phyloP scores from a whole-genome alignment of 805 yeast species.

The Jamesozyma piceae region DNA sequence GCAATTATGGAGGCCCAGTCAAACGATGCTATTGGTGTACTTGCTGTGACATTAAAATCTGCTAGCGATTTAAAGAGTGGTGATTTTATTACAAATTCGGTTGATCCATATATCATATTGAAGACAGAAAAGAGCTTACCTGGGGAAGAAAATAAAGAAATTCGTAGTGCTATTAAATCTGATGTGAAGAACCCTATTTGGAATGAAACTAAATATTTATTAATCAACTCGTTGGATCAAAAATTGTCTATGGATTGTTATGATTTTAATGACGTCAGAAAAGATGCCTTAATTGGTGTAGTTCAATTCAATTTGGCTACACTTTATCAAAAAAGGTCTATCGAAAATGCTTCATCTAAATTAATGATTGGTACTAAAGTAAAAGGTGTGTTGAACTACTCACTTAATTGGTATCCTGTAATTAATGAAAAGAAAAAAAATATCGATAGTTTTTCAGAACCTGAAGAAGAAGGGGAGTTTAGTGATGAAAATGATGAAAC shows the following conservation, averaged over 20 bases:
- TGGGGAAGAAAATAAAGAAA: conserved; percentile 32
- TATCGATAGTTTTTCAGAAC: conserved; percentile 8
- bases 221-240: conserved; percentile 49
- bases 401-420: conserved; percentile 36
- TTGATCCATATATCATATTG: conserved; percentile 52
- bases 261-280: conserved; percentile 48
- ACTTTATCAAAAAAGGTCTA: conserved; percentile 43
- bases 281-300: conserved; percentile 43
- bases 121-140: conserved; percentile 36
- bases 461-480: conserved; percentile 10
- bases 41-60: conserved; percentile 52
- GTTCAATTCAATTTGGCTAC: conserved; percentile 49
- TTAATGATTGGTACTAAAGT: conserved; percentile 36
- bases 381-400: conserved; percentile 53
- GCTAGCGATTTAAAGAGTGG: conserved; percentile 41
- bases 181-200: conserved; percentile 49
- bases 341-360: conserved; percentile 19
- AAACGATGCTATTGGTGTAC: conserved; percentile 61
- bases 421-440: conserved; percentile 8
- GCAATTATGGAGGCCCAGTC: conserved; percentile 55
- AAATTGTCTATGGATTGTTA: conserved; percentile 46
- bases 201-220: conserved; percentile 54
- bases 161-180: conserved; percentile 50
- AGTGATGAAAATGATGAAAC: conserved; percentile 25
- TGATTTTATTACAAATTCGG: conserved; percentile 32